Base-by-base conservation (phyloP, 805 yeast species). In the Cephaloascus albidus region DNA sequence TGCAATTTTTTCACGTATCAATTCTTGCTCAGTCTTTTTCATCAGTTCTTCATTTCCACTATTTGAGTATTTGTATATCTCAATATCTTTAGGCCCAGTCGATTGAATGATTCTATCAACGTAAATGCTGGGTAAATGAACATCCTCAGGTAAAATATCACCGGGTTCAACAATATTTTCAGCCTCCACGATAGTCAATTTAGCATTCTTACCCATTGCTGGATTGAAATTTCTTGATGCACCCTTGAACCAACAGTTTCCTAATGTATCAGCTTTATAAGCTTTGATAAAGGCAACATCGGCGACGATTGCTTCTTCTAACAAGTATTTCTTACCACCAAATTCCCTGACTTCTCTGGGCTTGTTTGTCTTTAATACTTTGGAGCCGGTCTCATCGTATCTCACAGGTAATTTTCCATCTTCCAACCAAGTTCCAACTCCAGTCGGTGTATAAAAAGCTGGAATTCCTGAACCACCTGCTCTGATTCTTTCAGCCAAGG, bases 401-500 rank as follows among this genome's bases (percentile, higher is more conserved):
- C 62, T 51, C 8, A 68, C 51, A 0, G 76, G 75, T 46, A 71
- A 50, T 42, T 65, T 61, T 18, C 77, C 76, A 38, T 65, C 58
- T 47, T 71, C 71, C 15, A 71, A 55, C 71, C 72, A 68, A n/a
- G 76, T 71, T 26, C 64, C 65, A n/a, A 59, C 72, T 15, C 76
- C 77, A 1, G 77, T 65, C 2, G 74, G 65, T 6, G 74, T 63
- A 48, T 58, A 71, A 43, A 65, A 69, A 1, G 75, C 76, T 2
- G 76, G 76, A 15, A 68, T 55, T 8, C 76, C 75, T 2, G 74
- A 60, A 8, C 62, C 72, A 10, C 68, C 75, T 12, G 76, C 75
- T 19, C 74, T 54, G 17, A 61, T 56, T 36, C 70, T 55, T 46
- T 71, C 77, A 10, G 74, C 76, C 20, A 71, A 50, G n/a, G 70